Evolutionary conservation across 1,139 yeast genomes (phyloP), one percentile per base, ranked within the genome.

Genomic region (Suhomyces maxii): DNA sequence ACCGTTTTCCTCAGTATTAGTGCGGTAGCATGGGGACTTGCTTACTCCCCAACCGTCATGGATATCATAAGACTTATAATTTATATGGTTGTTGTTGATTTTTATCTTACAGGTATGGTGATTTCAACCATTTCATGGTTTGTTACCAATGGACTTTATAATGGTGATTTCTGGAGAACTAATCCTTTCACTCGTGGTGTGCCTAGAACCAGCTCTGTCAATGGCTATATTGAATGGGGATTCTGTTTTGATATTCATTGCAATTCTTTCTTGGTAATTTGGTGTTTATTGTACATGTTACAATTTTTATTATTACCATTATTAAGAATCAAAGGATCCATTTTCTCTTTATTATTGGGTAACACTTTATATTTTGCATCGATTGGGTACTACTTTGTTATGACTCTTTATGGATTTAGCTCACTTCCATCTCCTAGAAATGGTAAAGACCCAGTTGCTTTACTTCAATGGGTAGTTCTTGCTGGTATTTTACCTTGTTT

Each of bases 241-340:
- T 90, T 89, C 62, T 89, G 97, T 67, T 90, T 90, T 64, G 97
- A 90, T 61, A 84, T 90, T 26, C 97, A 90, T 65, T 89, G 97
- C 68, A 90, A 90, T 65, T 81, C 96, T 33, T 90, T 89, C 58
- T 70, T 90, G 55, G 73, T 87, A 26, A 84, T 90, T 46, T 89
- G 96, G 95, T 76, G 89, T 48, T 68, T 81, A 45, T 73, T 90
- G 37, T 90, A 90, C 62, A 78, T 89, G 54, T 57, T 88, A 30
- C 97, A 89, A 63, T 89, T 89, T 57, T 63, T 89, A 39, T 65
- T 89, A 45, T 70, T 89, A 50, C 97, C 97, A 1, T 59, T 89
- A 12, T 69, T 90, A 37, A 77, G 83, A 42, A 67, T 82, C 55
- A 78, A 82, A 55, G 82, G 79, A 49, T 84, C 91, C 65, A 57